Evolutionary conservation across 2,329 filamentous ascomycete genomes (phyloP), one percentile per base, ranked within the genome.

Genomic region (Hypoxylon sp.): DNA sequence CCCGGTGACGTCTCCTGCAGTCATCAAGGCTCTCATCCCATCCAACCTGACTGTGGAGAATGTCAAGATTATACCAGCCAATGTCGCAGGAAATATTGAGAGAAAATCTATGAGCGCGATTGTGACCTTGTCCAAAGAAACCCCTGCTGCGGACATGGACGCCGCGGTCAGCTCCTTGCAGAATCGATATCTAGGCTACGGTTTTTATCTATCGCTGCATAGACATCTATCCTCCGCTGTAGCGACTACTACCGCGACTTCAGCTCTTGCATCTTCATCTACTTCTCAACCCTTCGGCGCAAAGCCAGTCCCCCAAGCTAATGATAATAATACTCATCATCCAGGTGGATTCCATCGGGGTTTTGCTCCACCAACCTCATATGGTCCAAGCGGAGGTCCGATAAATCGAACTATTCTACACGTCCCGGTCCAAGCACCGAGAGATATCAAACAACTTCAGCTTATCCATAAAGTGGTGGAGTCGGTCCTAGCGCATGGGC

Each of bases 381-480:
- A 91, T 69, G 67, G 71, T 42, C 59, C 75, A 57, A 65, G 69
- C 8, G 74, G 74, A 15, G 74, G 75, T 1, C 62, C 68, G 1
- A 59, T 79, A 20, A 74, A 71, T 55, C 72, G 79, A 48, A 64
- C 73, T 29, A 75, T 71, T 3, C 71, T 87, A 5, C 82, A 90
- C 60, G 87, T 92, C 19, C 84, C 87, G 1, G 87, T 96, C 8
- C 83, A 84, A 55, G 79, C 88, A 5, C 93, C 93, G 1, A 79
- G 82, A 4, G 89, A 97, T 62, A 81, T 96, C 38, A 87, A 85
- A 59, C 88, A 88, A 55, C 76, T 97, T 1, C 86, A 86, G 50
- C 79, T 95, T 32, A 95, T 97, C 54, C 93, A 97, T 73, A 92
- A 88, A 68, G 89, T 91, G 0, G 80, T 96, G 23, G 93, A 97